Base-by-base conservation (phyloP, 1,284 basidiomycete species). In the Peniophora sp. region DNA sequence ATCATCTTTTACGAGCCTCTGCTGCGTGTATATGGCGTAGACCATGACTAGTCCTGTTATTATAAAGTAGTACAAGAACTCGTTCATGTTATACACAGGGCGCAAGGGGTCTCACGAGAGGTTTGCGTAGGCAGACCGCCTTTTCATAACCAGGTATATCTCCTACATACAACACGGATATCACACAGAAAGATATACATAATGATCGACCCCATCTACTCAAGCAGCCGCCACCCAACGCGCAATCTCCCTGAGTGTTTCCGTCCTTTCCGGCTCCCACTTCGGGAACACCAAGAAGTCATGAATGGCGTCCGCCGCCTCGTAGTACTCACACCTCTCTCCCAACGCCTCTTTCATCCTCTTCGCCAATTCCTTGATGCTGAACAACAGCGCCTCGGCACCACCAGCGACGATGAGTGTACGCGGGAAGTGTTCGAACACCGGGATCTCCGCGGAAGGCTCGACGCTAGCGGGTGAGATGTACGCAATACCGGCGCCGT, bases 331-430 rank as follows among this genome's bases (percentile, higher is more conserved):
- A 24, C 67, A 58, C 12, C 52, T 58, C 39, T 58, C 52, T 3
- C 63, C 66, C 6, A 63, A 55, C 46, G 67, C 66, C 11, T 47
- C 57, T 23, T 53, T 53, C 51, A 72, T 54, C 37, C 61, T 54
- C 22, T 62, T 58, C 36, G 54, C 51, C 47, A 63, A 50, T 24
- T 55, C 63, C 20, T 53, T 51, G 32, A 61, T 66, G 53, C 53
- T 59, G 51, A 68, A 66, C 15, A 66, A 36, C n/a, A 59, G 49
- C 44, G 57, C 51, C 55, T 71, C 70, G 20, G 60, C 62, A 3
- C 52, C 66, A 2, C 69, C 68, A 2, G 58, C 60, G 6, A 66
- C 55, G 32, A 72, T 56, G 53, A 59, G 64, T 10, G 68, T 70
- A 18, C 54, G 55, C 9, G 68, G 67, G 52, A 68, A 68, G 8